Percentiles rank a stretch among this genome's conserved stretches.
Conservation (phyloP, 345 rosid species). For the Carallia pectinifolia region DNA sequence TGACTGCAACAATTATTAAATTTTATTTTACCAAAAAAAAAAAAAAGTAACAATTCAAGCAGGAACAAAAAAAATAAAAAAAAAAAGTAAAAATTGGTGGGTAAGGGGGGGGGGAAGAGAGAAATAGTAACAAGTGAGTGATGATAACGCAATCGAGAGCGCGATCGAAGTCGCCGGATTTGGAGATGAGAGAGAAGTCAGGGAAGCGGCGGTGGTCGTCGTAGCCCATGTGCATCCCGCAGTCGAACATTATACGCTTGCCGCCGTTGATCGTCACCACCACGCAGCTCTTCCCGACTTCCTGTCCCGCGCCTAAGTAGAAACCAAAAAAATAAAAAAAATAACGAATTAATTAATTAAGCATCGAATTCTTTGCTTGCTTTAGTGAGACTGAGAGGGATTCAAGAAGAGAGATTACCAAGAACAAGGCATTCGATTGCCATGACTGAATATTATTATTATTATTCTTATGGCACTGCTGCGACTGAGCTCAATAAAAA, state of each 20-base stretch:
- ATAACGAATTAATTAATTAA: no score
- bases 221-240: slow-evolving; percentile 98
- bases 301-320: slow-evolving; percentile 84
- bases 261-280: slow-evolving; percentile 85
- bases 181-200: slow-evolving; percentile 68
- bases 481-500: not conserved
- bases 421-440: slow-evolving; percentile 73
- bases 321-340: not conserved
- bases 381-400: not conserved
- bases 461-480: no score
- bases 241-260: slow-evolving; percentile 88
- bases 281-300: slow-evolving; percentile 93
- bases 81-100: not conserved
- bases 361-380: no score
- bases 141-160: slow-evolving; percentile 67
- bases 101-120: not conserved
- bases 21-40: not conserved
- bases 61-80: not conserved
- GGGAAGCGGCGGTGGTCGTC: slow-evolving; percentile 82
- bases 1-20: slow-evolving; percentile 42
- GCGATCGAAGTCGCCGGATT: slow-evolving; percentile 50
- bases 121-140: slow-evolving; percentile 66
- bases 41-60: not conserved
- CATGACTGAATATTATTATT: slow-evolving; percentile 28
- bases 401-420: not conserved